Evolutionary conservation across 371 early-diverging fungal genomes (phyloP), one percentile per base, ranked within the genome.

Genomic region (Mortierella sp.): DNA sequence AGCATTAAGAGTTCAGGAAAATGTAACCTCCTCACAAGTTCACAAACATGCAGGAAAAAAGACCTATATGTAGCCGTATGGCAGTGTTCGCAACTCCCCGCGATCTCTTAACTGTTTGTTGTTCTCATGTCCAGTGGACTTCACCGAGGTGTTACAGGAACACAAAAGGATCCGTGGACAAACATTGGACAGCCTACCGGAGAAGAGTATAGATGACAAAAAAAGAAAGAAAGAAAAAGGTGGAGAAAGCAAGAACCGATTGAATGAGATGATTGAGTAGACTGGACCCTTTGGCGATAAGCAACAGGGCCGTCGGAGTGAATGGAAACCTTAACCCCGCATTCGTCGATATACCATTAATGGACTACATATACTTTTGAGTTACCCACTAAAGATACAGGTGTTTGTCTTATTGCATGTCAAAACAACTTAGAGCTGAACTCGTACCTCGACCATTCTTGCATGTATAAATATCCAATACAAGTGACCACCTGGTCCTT

Each of bases 321-420:
- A 6, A 35, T 6, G 37, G 16, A 35, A 70, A 70, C 71, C 71
- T 64, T 64, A 64, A 70, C 71, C 71, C 71, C 71, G 64, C 71
- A 70, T 70, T 70, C 32, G 28, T 24, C 6, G n/a, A 62, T 2
- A 62, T 62, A 24, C 62, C 62, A 37, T 40, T 62, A 40, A 62
- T 62, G 62, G 62, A 60, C 39, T 57, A 30, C 3, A 24, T 10
- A n/a, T 55, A n/a, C 5, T 55, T 57, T 4, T 30, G 39, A 20
- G 9, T 37, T 32, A 60, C 10, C 58, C 26, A 32, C 3, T 57
- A 18, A 30, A 39, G 22, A 37, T 14, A 11, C 55, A 54, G n/a
- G 58, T 35, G 60, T 60, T 32, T 60, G 60, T 60, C 11, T 6
- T 26, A 12, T 28, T 24, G 16, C 16, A 28, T 60, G 35, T 37